Conservation (phyloP, 169 alveolate species). For the Neospora caninum region DNA sequence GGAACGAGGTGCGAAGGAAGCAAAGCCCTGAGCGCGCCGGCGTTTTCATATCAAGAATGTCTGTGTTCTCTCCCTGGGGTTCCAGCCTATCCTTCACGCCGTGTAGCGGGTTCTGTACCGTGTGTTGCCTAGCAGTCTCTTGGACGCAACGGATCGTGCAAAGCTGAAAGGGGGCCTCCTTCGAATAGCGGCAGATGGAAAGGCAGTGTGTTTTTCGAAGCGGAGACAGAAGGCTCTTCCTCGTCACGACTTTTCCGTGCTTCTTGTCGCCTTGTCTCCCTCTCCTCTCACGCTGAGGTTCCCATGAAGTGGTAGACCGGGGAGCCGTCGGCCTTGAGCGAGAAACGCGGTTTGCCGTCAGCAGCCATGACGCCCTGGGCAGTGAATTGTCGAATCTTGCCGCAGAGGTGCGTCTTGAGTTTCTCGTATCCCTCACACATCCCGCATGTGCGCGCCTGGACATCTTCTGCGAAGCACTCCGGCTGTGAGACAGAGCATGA, state of each 20-base stretch:
- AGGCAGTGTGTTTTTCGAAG: too few relatives aligned
- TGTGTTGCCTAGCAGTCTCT: too few relatives aligned
- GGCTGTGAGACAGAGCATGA: slow-evolving; percentile 48
- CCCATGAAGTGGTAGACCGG: slow-evolving; percentile 89
- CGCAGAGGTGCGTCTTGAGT: slow-evolving; percentile 79
- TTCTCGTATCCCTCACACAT: slow-evolving; percentile 56
- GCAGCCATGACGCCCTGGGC: slow-evolving; percentile 88
- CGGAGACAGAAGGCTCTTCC: not conserved
- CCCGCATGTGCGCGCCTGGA: slow-evolving; percentile 37
- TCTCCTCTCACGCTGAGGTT: slow-evolving; percentile 70
- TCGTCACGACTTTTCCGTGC: not conserved
- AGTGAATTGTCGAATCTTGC: slow-evolving; percentile 76
- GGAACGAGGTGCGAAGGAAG: not conserved
- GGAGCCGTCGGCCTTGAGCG: slow-evolving; percentile 79
- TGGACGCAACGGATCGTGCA: too few relatives aligned
- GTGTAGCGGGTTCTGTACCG: too few relatives aligned
- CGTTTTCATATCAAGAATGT: too few relatives aligned
- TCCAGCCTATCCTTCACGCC: too few relatives aligned
- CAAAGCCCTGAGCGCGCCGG: not conserved
- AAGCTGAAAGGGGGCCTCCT: too few relatives aligned
- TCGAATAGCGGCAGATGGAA: too few relatives aligned
- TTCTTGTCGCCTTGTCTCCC: not conserved
- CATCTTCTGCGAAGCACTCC: slow-evolving; percentile 61
- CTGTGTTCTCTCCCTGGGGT: too few relatives aligned
- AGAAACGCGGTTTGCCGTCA: slow-evolving; percentile 85